Conservation (phyloP, 345 rosid genomes). For the Ceriops tagal region DNA sequence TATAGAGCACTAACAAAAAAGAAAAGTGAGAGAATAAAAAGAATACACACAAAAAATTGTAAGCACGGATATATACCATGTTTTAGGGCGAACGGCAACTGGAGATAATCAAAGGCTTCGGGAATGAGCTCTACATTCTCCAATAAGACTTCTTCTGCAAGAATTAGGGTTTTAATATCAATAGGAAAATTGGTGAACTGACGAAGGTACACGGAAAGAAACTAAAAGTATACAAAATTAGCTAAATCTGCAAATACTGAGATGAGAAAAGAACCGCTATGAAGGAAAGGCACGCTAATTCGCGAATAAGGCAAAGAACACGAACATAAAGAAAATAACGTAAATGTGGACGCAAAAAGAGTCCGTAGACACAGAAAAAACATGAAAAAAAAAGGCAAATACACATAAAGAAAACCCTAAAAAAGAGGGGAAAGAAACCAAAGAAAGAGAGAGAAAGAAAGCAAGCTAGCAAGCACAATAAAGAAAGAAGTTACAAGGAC, state of each 20-base stretch:
- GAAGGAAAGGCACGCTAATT: not conserved
- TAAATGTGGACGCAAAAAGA: not conserved
- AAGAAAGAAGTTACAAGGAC: not conserved
- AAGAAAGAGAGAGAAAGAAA: not conserved
- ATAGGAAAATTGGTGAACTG: too few species aligned
- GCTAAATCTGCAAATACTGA: not conserved
- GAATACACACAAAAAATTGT: not conserved
- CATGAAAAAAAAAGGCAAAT: too few species aligned
- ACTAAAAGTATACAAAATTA: not conserved
- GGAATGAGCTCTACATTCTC: conserved; percentile 77
- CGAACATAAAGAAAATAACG: not conserved
- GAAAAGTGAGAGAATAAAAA: not conserved
- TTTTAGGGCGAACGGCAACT: conserved; percentile 72
- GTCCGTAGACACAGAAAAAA: not conserved
- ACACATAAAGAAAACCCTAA: too few species aligned
- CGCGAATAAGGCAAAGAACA: too few species aligned
- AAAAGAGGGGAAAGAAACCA: not conserved
- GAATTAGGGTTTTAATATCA: not conserved
- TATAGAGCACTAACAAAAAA: not conserved
- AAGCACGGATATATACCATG: conserved; percentile 40
- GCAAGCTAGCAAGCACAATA: not conserved
- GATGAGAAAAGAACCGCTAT: too few species aligned
- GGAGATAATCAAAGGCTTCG: conserved; percentile 88
- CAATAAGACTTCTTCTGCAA: conserved; percentile 56
- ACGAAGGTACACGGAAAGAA: not conserved